phyloP scores from a whole-genome alignment of 208 protist species.

The Acanthamoeba sp. region DNA sequence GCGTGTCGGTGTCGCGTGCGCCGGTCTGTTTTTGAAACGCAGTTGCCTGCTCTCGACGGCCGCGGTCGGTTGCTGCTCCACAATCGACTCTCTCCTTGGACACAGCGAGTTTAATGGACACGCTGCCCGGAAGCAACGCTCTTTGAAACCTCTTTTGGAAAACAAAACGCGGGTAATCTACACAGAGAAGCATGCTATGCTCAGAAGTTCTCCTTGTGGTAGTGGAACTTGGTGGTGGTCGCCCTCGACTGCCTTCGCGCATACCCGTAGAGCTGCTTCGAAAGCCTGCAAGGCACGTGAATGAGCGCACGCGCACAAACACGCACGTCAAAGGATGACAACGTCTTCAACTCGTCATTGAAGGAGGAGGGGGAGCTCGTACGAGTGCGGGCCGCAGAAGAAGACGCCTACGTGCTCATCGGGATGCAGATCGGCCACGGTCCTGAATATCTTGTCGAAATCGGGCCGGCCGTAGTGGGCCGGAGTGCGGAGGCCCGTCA shows the following conservation, averaged over 20 bases:
- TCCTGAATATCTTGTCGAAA: conserved; percentile 83
- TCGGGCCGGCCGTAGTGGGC: conserved; percentile 87
- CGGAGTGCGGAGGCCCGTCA: conserved; percentile 80
- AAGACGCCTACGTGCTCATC: conserved; percentile 81
- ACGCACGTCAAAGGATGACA: background rate
- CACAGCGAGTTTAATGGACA: no score
- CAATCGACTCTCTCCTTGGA: no score
- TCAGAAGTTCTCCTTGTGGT: conserved; percentile 87
- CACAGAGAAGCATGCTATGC: background rate
- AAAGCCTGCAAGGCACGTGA: conserved; percentile 81
- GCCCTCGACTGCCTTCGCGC: conserved; percentile 76
- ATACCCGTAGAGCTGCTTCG: conserved; percentile 79
- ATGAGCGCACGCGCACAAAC: no score
- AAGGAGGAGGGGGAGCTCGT: background rate
- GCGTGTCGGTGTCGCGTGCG: no score
- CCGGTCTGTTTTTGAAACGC: no score
- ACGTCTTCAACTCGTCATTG: no score
- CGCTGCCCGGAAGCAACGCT: no score
- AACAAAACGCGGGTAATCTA: no score
- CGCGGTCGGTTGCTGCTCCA: no score
- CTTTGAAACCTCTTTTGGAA: no score
- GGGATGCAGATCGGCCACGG: conserved; percentile 72
- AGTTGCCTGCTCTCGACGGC: no score
- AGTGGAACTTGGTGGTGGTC: conserved; percentile 81
- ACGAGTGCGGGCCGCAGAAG: conserved; percentile 83